These are phyloP conservation scores for Striga asiatica DNA, from an alignment of 257 asterid species.

Conservation along the genomic window DNA sequence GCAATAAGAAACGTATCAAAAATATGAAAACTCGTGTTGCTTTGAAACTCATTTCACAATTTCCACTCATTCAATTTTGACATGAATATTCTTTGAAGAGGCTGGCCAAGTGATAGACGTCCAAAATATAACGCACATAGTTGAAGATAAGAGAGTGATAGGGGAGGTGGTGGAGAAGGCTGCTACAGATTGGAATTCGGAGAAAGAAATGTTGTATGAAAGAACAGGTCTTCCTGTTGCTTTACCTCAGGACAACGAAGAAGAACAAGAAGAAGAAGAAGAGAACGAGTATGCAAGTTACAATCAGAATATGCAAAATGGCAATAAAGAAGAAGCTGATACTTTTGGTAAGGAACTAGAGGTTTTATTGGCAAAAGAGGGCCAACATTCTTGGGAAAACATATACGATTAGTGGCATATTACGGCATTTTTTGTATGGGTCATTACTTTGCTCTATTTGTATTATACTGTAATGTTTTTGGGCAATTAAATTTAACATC, in stretches of 20 bases:
- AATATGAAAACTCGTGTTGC: neutral
- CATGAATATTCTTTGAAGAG: constrained; percentile 25
- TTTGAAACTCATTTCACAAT: too few species aligned
- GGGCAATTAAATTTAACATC: too few species aligned
- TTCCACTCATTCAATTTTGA: neutral
- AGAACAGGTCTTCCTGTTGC: constrained; percentile 32
- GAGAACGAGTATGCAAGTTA: neutral
- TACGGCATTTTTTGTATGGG: too few species aligned
- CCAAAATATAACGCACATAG: constrained; percentile 54
- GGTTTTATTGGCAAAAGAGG: constrained; percentile 22
- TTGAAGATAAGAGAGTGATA: constrained; percentile 35
- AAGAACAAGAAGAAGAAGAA: neutral
- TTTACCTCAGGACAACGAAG: constrained; percentile 12
- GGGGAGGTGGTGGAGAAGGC: constrained; percentile 53
- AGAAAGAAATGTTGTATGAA: constrained; percentile 44
- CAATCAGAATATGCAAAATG: too few species aligned
- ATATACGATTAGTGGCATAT: too few species aligned
- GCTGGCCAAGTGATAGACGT: constrained; percentile 56
- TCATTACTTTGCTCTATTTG: too few species aligned
- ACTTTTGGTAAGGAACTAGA: constrained; percentile 29
- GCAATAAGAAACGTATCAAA: neutral
- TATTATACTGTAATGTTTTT: too few species aligned
- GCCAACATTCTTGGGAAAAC: too few species aligned
- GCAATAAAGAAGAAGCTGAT: constrained; percentile 4
- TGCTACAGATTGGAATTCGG: constrained; percentile 47